Base-by-base conservation (phyloP, 164 flowering plant genomes). In the Sextonia rubra region DNA sequence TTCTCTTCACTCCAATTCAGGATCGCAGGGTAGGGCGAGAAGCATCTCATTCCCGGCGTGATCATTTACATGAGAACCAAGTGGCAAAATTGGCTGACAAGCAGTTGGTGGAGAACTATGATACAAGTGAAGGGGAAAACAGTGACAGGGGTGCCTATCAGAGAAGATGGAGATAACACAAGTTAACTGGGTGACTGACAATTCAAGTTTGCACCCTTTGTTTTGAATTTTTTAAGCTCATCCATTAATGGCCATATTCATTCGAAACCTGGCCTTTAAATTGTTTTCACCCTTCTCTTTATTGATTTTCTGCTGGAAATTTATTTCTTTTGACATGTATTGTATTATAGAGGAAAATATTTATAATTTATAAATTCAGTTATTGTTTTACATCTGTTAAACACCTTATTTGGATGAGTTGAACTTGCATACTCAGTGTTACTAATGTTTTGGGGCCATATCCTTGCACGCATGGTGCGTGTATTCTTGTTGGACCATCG, bases 11-110 rank as follows among this genome's bases (percentile, higher is more conserved):
- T 47, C 61, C 69, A 48, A 27, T 81, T 76, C 83, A 87, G 90
- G 91, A 86, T 27, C 86, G 82, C 5, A 81, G 81, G 32, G 23
- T 75, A 63, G 85, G 75, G 23, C 77, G 78, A 76, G 91, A 86
- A 64, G 30, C 83, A 55, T 78, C 79, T 22, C 74, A 30, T 74
- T 75, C 85, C 6, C 71, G 69, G 44, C 75, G n/a, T 26, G 83
- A 83, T 55, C 70, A 69, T 72, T 15, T 20, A 52, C 85, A 63
- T 24, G 78, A 68, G 17, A 80, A 71, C 32, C 81, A 74, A 26
- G 55, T 44, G 52, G 27, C 73, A 29, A 87, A 69, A 66, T 23
- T 77, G 73, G 82, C 56, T 26, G 76, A 71, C 37, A 80, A 71
- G 71, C 78, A 72, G 64, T 37, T 64, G 29, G 77, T 44, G 62